phyloP scores from a whole-genome alignment of 2,329 filamentous ascomycete species.

The Colletotrichum viniferum region DNA sequence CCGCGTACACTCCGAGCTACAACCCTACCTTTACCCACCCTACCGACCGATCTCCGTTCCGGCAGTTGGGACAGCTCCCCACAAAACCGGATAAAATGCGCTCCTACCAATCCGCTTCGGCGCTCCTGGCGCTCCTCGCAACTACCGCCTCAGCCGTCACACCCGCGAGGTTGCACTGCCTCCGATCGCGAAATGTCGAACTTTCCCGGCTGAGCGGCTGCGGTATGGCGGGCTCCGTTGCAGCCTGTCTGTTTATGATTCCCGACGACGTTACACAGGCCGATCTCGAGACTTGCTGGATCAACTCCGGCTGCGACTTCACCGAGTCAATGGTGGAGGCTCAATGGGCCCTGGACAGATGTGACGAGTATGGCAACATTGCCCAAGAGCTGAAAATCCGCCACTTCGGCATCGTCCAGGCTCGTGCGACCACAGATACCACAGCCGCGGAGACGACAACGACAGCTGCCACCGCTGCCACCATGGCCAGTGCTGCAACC shows the following conservation, averaged over 20 bases:
- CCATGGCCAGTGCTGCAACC: constrained; percentile 31
- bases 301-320: constrained; percentile 37
- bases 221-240: constrained; percentile 45
- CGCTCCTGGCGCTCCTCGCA: constrained; percentile 25
- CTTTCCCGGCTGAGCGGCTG: constrained; percentile 47
- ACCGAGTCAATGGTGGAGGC: constrained; percentile 34
- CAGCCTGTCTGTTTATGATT: constrained; percentile 44
- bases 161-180: constrained; percentile 38
- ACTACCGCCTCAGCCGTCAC: constrained; percentile 33
- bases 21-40: background rate
- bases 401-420: background rate
- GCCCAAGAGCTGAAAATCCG: constrained; percentile 22
- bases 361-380: constrained; percentile 24
- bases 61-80: background rate
- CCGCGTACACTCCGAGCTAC: constrained; percentile 1
- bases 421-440: constrained; percentile 24
- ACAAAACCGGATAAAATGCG: constrained; percentile 17
- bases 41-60: background rate
- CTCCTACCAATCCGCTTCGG: constrained; percentile 3
- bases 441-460: constrained; percentile 17
- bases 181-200: constrained; percentile 39
- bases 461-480: constrained; percentile 21
- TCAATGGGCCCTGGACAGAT: constrained; percentile 32
- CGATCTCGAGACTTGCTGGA: constrained; percentile 43
- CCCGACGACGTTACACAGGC: constrained; percentile 29